A percentile compares a stretch with the other conserved stretches of the same genome.
Evolutionary conservation across 2,329 filamentous ascomycete genomes (phyloP).

Genomic region (Trichoderma breve): DNA sequence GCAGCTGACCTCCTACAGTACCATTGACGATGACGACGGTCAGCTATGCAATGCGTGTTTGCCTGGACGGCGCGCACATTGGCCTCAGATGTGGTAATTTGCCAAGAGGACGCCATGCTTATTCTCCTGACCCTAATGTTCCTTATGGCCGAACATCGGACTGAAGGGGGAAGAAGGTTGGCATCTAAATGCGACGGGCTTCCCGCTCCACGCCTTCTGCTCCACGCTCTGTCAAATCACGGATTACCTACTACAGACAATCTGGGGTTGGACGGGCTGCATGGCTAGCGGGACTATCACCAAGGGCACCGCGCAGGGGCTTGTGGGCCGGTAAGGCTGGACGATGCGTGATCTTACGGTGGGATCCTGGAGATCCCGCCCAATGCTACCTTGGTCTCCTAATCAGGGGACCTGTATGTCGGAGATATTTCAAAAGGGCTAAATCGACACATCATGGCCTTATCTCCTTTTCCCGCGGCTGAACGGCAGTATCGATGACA

Average conservation of each 20-base stretch:
- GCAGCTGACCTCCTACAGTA: background rate
- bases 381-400: conserved; percentile 6
- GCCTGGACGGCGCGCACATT: background rate
- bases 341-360: conserved; percentile 12
- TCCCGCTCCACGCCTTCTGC: background rate
- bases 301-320: background rate
- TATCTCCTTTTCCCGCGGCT: background rate
- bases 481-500: background rate
- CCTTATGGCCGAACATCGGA: background rate
- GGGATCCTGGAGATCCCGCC: conserved; percentile 10
- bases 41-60: background rate
- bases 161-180: background rate
- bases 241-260: background rate
- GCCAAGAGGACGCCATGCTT: background rate
- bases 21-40: background rate
- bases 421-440: background rate
- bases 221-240: background rate
- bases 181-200: background rate
- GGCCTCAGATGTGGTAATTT: background rate
- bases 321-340: conserved; percentile 6
- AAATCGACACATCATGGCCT: background rate
- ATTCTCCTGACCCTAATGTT: background rate
- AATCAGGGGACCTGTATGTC: background rate
- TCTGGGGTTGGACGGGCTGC: background rate
- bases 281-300: background rate